These are phyloP conservation scores for Ramaria sp. DNA, from an alignment of 768 basidiomycete species.

Conservation along the genomic window DNA sequence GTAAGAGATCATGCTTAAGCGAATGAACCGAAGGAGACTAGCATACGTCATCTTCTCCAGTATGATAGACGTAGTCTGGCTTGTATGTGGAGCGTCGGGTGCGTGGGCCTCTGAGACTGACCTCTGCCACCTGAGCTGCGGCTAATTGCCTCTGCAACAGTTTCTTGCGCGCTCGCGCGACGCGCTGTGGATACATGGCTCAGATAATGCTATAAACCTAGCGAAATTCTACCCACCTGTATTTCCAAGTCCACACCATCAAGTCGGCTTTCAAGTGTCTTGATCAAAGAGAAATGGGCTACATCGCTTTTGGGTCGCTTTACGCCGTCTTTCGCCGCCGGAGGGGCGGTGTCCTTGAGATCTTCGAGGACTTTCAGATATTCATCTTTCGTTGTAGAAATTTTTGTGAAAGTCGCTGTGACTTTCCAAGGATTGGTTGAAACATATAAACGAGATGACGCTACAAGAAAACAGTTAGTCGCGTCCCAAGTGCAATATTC, in stretches of 20 bases:
- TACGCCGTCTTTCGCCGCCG: conserved; percentile 27
- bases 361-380: conserved; percentile 54
- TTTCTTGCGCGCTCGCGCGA: conserved; percentile 58
- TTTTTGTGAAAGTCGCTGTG: conserved; percentile 60
- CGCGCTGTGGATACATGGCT: conserved; percentile 39
- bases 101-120: conserved; percentile 69
- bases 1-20: conserved; percentile 20
- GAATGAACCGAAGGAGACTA: conserved; percentile 5
- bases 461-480: conserved; percentile 25
- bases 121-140: conserved; percentile 45
- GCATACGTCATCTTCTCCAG: conserved; percentile 54
- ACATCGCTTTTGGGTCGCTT: conserved; percentile 43
- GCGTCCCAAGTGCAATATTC: not conserved
- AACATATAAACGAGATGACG: conserved; percentile 73
- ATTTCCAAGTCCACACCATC: conserved; percentile 60
- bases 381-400: conserved; percentile 64
- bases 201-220: conserved; percentile 9
- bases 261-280: conserved; percentile 50
- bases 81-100: conserved; percentile 62
- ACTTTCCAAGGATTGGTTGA: conserved; percentile 91
- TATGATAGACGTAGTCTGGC: conserved; percentile 74
- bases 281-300: conserved; percentile 50
- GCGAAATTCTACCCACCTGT: conserved; percentile 31
- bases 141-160: conserved; percentile 52
- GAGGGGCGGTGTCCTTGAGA: conserved; percentile 39